Conservation (phyloP, 2,329 filamentous ascomycete genomes). For the Epichloe sp. region DNA sequence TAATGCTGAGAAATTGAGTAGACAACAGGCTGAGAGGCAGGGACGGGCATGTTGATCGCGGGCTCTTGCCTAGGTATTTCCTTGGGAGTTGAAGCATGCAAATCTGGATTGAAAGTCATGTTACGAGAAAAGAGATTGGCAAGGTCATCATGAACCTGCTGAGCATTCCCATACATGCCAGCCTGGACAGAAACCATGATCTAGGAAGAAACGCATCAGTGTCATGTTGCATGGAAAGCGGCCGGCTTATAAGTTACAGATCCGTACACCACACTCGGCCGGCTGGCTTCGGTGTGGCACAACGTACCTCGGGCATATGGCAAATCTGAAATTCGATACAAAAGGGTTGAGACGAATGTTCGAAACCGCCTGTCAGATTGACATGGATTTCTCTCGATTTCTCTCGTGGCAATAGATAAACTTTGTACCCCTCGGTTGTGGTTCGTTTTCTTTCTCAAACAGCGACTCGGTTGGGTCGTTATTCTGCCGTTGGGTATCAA, state of each 20-base stretch:
- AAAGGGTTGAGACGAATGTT: background rate
- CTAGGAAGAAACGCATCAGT: conserved; percentile 6
- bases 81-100: conserved; percentile 11
- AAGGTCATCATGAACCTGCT: conserved; percentile 67
- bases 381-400: background rate
- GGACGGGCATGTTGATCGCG: conserved; percentile 13
- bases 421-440: background rate
- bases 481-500: conserved; percentile 11
- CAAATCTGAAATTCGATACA: background rate
- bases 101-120: conserved; percentile 47
- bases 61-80: conserved; percentile 18
- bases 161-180: conserved; percentile 17
- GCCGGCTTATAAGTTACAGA: background rate
- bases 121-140: conserved; percentile 66
- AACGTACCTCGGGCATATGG: conserved; percentile 2
- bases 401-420: background rate
- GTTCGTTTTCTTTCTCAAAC: background rate
- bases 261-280: background rate
- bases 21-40: conserved; percentile 34
- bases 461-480: conserved; percentile 7
- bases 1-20: conserved; percentile 77
- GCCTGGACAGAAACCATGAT: conserved; percentile 24
- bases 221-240: background rate
- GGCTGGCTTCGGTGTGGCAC: background rate
- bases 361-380: background rate